These are phyloP conservation scores for Cystobasidiopsis lactophilus DNA, from an alignment of 768 basidiomycete genomes.

Conservation along the genomic window DNA sequence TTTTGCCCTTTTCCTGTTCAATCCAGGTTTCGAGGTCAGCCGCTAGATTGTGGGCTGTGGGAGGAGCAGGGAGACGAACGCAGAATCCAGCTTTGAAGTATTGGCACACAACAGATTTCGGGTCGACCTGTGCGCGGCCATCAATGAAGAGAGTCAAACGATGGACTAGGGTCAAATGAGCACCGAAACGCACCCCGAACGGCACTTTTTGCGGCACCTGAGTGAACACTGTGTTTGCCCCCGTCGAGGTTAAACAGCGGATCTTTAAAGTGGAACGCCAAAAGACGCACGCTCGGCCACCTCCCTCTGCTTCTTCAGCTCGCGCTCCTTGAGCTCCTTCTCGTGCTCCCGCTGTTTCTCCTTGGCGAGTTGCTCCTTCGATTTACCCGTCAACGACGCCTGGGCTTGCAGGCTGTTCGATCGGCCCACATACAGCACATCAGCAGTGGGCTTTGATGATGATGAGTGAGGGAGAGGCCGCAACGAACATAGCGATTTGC, in stretches of 20 bases:
- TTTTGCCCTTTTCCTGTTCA: constrained; percentile 19
- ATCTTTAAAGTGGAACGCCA: constrained; percentile 52
- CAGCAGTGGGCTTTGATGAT: no score
- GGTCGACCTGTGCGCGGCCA: constrained; percentile 32
- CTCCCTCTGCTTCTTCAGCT: constrained; percentile 40
- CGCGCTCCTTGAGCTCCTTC: constrained; percentile 55
- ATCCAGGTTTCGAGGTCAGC: neutral
- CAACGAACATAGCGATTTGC: neutral
- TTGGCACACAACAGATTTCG: constrained; percentile 76
- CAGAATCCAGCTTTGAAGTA: constrained; percentile 83
- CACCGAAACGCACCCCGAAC: constrained; percentile 45
- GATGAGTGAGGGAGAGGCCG: no score
- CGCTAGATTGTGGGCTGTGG: neutral
- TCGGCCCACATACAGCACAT: no score
- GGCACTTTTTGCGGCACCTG: constrained; percentile 36
- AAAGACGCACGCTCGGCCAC: constrained; percentile 59
- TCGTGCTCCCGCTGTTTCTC: constrained; percentile 69
- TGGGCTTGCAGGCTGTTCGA: no score
- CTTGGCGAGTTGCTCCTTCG: constrained; percentile 33
- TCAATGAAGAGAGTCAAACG: neutral
- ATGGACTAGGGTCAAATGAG: neutral
- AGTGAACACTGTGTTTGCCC: constrained; percentile 12
- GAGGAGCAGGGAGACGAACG: constrained; percentile 35
- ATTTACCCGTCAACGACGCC: constrained; percentile 51
- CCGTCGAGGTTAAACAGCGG: constrained; percentile 18